Percentiles rank a stretch among this genome's conserved stretches.
Evolutionary conservation across 371 early-diverging fungal genomes (phyloP).

Genomic region (Rhizopus sp.): DNA sequence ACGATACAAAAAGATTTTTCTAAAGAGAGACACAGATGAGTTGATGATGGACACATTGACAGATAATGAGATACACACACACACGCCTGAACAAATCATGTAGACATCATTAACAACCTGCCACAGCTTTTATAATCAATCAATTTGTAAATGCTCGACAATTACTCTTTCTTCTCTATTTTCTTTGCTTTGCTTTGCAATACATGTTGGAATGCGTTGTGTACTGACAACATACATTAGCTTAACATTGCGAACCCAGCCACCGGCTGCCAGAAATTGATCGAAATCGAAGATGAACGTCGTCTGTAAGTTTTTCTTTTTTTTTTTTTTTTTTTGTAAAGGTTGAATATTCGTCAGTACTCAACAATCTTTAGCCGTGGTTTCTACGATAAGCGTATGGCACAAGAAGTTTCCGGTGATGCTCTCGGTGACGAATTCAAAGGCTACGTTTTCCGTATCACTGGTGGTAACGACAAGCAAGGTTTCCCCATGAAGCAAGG

Average conservation of each 20-base stretch:
- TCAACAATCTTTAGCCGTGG: constrained; percentile 66
- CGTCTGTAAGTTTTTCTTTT: constrained; percentile 70
- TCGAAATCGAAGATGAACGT: constrained; percentile 98
- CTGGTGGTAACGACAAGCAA: constrained; percentile 99
- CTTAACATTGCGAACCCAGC: constrained; percentile 99
- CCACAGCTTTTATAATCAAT: too few relatives aligned
- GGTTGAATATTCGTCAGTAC: too few relatives aligned
- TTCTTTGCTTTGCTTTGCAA: not conserved
- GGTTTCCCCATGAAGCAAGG: constrained; percentile 99
- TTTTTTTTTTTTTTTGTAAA: constrained; percentile 38
- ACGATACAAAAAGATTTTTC: not conserved
- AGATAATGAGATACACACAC: too few relatives aligned
- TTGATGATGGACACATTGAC: not conserved
- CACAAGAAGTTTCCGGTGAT: constrained; percentile 96
- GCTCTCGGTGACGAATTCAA: constrained; percentile 98
- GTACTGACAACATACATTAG: constrained; percentile 46
- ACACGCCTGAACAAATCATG: too few relatives aligned
- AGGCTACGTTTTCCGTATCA: constrained; percentile 98
- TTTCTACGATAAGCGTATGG: constrained; percentile 98
- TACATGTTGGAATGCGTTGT: not conserved
- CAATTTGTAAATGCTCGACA: too few relatives aligned
- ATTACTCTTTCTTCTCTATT: constrained; percentile 1
- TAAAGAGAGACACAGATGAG: not conserved
- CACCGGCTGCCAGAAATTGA: constrained; percentile 98
- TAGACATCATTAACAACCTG: too few relatives aligned